Evolutionary conservation across 768 basidiomycete species (phyloP).

Genomic region (Hericium coralloides): DNA sequence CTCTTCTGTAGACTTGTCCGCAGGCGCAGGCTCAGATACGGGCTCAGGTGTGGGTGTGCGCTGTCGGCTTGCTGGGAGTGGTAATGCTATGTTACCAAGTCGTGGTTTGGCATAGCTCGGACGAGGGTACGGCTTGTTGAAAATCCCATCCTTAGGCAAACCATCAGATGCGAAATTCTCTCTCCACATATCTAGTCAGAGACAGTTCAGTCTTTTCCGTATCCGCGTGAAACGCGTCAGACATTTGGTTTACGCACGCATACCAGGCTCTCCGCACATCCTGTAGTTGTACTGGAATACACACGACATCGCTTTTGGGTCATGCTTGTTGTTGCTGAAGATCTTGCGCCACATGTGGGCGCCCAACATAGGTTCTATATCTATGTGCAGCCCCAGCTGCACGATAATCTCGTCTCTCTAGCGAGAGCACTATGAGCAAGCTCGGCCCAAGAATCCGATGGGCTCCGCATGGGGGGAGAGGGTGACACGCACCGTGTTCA

Average conservation of each 20-base stretch:
- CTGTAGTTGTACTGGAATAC: background rate
- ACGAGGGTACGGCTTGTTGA: background rate
- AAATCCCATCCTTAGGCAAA: background rate
- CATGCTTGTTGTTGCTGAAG: background rate
- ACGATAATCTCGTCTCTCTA: background rate
- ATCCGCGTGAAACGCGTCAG: background rate
- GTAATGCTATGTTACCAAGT: background rate
- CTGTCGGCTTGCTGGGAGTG: background rate
- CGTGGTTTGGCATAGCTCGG: background rate
- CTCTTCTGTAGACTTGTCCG: background rate
- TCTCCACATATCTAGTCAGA: background rate
- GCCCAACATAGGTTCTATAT: background rate
- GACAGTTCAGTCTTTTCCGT: too few species aligned
- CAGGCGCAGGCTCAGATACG: background rate
- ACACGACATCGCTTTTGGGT: background rate
- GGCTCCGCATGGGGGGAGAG: background rate
- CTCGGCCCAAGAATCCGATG: too few species aligned
- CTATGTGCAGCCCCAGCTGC: background rate
- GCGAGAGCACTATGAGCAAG: too few species aligned
- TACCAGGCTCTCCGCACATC: background rate
- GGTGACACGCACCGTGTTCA: background rate
- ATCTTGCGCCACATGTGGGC: background rate
- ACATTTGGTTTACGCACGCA: background rate
- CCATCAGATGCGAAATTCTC: background rate
- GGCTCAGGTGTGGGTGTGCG: background rate